Conservation (phyloP, 1,139 yeast genomes). For the Saccharomycopsis crataegensis region DNA sequence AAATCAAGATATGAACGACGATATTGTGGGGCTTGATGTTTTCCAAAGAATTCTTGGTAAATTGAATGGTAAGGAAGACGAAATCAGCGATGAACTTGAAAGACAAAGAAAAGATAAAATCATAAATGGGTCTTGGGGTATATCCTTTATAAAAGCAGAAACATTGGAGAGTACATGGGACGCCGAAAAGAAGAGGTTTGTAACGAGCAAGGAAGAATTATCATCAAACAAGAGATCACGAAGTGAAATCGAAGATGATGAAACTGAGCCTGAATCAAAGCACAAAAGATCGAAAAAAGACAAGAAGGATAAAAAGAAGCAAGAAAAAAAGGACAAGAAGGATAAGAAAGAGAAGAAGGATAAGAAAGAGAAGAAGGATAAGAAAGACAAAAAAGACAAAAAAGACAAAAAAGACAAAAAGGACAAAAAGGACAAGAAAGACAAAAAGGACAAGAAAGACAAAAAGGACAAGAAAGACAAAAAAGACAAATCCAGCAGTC, state of each 20-base stretch:
- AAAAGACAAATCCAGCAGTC: conserved; percentile 30
- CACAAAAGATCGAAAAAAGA: conserved; percentile 26
- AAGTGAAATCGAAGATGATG: conserved; percentile 19
- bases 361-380: conserved; percentile 21
- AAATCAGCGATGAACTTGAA: conserved; percentile 52
- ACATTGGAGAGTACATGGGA: conserved; percentile 82
- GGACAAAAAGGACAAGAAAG: conserved; percentile 24
- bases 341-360: conserved; percentile 28
- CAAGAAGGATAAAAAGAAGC: conserved; percentile 26
- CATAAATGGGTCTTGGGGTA: conserved; percentile 76
- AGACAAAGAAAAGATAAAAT: conserved; percentile 59
- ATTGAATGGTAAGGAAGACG: conserved; percentile 68
- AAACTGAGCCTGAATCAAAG: conserved; percentile 5
- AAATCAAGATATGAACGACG: conserved; percentile 67
- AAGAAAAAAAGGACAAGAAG: conserved; percentile 24
- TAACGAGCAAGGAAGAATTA: conserved; percentile 4
- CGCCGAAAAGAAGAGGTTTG: conserved; percentile 37
- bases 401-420: conserved; percentile 26
- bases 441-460: conserved; percentile 28
- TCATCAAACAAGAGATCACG: conserved; percentile 20
- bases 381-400: conserved; percentile 13
- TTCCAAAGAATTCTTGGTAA: conserved; percentile 87
- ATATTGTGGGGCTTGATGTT: conserved; percentile 84
- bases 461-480: conserved; percentile 28
- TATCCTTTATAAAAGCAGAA: conserved; percentile 80